Conservation (phyloP, 257 asterid genomes). For the Solanum rostratum region DNA sequence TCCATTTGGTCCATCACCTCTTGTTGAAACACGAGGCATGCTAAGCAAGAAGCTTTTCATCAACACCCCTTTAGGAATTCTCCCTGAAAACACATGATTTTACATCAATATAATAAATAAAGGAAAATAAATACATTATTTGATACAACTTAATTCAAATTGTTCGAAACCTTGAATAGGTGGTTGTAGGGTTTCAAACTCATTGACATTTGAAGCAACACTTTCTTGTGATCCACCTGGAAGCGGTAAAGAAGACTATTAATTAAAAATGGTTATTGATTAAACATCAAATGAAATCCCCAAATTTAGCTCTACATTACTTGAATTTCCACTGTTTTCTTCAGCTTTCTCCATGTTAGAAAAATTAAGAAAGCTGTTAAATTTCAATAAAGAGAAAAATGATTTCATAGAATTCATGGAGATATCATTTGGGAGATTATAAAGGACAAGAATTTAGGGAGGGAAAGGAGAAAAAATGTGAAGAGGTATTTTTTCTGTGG, state of each 20-base stretch:
- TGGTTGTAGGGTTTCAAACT: slow-evolving; percentile 19
- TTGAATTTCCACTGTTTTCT: background rate
- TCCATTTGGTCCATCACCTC: slow-evolving; percentile 34
- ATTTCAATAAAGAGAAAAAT: background rate
- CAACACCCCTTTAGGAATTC: background rate
- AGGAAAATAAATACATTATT: background rate
- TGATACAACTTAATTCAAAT: background rate
- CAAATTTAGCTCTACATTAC: slow-evolving; percentile 37
- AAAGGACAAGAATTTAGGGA: background rate
- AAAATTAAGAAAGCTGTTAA: background rate
- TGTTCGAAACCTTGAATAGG: slow-evolving; percentile 31
- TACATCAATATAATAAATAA: background rate
- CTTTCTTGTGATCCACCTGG: slow-evolving; percentile 33
- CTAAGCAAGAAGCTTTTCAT: slow-evolving; percentile 27
- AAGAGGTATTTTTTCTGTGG: background rate
- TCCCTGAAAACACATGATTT: background rate
- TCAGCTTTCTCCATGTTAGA: slow-evolving; percentile 22
- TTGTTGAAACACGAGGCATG: slow-evolving; percentile 62
- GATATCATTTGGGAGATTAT: background rate
- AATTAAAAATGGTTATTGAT: background rate
- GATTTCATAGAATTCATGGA: background rate
- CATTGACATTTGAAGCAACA: slow-evolving; percentile 40
- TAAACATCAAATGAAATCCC: slow-evolving; percentile 18
- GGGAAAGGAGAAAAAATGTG: background rate
- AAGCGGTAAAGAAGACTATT: slow-evolving; percentile 33